These are phyloP conservation scores for Agrocybe chaxingu DNA, from an alignment of 768 basidiomycete genomes.

Conservation along the genomic window DNA sequence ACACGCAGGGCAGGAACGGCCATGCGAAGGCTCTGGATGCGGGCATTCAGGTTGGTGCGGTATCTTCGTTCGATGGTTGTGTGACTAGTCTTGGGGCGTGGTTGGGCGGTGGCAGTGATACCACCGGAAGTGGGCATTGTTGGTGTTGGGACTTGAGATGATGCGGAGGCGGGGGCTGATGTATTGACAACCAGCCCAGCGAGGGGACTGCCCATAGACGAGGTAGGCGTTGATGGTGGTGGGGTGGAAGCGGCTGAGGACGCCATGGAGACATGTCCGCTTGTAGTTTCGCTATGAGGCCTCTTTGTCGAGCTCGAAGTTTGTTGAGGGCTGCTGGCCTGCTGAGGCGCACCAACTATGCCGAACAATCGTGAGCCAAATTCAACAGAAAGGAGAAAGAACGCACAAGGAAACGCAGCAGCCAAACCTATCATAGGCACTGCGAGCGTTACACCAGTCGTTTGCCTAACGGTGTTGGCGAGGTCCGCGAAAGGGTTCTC, in stretches of 20 bases:
- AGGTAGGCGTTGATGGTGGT: conserved; percentile 38
- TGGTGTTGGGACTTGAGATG: conserved; percentile 5
- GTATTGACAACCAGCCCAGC: conserved; percentile 14
- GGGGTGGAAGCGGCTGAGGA: conserved; percentile 44
- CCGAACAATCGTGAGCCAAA: conserved; percentile 3
- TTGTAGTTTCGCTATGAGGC: conserved; percentile 19
- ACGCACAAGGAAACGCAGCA: conserved; percentile 19
- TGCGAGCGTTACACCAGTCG: conserved; percentile 55
- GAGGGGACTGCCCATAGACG: conserved; percentile 15
- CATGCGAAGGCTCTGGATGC: conserved; percentile 75
- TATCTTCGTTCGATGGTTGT: conserved; percentile 89
- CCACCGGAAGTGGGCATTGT: conserved; percentile 8
- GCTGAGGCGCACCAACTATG: conserved; percentile 13
- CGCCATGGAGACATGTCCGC: conserved; percentile 28
- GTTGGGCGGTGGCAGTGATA: conserved; percentile 15
- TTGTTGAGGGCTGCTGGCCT: conserved; percentile 33
- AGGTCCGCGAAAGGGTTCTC: conserved; percentile 38
- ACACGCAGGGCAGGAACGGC: conserved; percentile 83
- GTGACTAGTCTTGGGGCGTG: conserved; percentile 80
- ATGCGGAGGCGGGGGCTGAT: conserved; percentile 10
- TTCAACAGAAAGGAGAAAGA: neutral
- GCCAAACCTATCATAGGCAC: conserved; percentile 35
- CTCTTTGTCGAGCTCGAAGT: conserved; percentile 30
- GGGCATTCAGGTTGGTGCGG: conserved; percentile 84
- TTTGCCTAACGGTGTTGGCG: conserved; percentile 47